A percentile compares a stretch with the other conserved stretches of the same genome.
Conservation (phyloP, 169 alveolate genomes). For the Amoebophrya sp. region DNA sequence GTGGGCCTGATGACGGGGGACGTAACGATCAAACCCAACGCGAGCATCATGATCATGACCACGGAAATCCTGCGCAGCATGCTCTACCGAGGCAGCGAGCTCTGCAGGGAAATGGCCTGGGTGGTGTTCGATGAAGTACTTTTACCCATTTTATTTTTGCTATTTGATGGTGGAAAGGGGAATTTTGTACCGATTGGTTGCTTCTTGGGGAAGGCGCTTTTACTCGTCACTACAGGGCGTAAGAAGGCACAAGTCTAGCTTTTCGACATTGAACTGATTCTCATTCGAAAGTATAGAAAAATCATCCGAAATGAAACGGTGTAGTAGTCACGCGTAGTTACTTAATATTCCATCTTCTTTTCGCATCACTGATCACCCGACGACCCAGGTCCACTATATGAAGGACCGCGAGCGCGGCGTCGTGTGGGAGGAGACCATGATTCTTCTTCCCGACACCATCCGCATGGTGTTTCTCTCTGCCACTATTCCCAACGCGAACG, state of each 20-base stretch:
- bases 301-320: no score
- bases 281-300: no score
- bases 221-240: neutral
- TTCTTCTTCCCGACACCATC: constrained; percentile 60
- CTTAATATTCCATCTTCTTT: no score
- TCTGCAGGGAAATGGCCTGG: constrained; percentile 75
- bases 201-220: neutral
- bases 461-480: constrained; percentile 95
- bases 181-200: neutral
- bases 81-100: constrained; percentile 96
- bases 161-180: neutral
- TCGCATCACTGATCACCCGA: no score
- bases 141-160: neutral
- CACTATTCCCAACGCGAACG: constrained; percentile 95
- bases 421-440: constrained; percentile 99
- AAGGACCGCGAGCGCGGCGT: constrained; percentile 99
- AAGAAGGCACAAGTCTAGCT: neutral
- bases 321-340: no score
- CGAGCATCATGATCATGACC: constrained; percentile 97
- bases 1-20: constrained; percentile 99
- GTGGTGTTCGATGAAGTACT: constrained; percentile 36
- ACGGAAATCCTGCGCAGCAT: constrained; percentile 94
- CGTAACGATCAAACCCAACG: constrained; percentile 91
- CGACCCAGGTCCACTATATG: constrained; percentile 99
- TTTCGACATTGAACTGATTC: neutral